These are phyloP conservation scores for Torulaspora franciscae DNA, from an alignment of 805 yeast species.

Conservation along the genomic window DNA sequence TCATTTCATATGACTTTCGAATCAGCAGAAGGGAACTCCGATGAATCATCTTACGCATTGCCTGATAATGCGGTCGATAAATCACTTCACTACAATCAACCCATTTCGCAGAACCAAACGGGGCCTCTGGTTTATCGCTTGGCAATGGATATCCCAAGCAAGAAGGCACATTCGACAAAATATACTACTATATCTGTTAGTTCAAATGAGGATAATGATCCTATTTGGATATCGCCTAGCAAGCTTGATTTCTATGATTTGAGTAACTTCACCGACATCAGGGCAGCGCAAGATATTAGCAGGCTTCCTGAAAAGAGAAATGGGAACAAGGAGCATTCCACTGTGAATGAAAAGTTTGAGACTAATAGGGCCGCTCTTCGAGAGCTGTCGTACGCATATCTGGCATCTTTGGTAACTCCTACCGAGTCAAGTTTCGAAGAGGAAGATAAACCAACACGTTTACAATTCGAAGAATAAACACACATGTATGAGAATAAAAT, in stretches of 20 bases:
- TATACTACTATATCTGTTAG: constrained; percentile 4
- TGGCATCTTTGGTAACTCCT: constrained; percentile 34
- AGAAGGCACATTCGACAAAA: not conserved
- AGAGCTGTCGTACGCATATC: constrained; percentile 39
- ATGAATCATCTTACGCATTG: constrained; percentile 5
- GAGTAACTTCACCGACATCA: constrained; percentile 9
- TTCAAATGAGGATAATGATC: constrained; percentile 23
- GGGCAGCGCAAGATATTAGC: not conserved
- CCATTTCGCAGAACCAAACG: not conserved
- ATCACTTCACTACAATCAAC: not conserved
- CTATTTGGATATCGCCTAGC: constrained; percentile 36
- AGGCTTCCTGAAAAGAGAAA: not conserved
- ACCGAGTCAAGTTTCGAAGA: constrained; percentile 10
- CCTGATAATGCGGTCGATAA: not conserved
- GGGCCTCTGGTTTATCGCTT: constrained; percentile 17
- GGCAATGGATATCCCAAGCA: constrained; percentile 2
- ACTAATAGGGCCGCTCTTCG: constrained; percentile 6
- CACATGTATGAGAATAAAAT: not conserved
- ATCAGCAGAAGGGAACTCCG: constrained; percentile 10
- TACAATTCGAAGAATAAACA: constrained; percentile 12
- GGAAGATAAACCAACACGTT: constrained; percentile 21
- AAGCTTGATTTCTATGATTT: constrained; percentile 26
- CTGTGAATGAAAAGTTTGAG: not conserved
- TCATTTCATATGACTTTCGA: constrained; percentile 34
- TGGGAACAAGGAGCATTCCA: not conserved